These are phyloP conservation scores for Eimeria maxima DNA, from an alignment of 169 alveolate genomes.

Conservation along the genomic window DNA sequence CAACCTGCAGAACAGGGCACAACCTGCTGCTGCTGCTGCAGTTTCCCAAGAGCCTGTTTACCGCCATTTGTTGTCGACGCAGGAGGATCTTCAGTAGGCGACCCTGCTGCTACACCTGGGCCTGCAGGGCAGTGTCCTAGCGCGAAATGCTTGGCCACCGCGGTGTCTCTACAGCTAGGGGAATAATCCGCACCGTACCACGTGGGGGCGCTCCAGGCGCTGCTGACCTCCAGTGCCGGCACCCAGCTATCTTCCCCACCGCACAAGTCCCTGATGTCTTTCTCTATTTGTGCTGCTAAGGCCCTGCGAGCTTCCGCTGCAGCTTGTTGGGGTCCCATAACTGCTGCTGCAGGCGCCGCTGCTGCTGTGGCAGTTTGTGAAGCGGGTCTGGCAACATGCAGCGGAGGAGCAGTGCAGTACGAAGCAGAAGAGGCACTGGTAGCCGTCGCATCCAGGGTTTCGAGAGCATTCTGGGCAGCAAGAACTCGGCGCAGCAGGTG, in stretches of 20 bases:
- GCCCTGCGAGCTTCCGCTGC: conserved; percentile 20
- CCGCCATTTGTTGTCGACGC: background rate
- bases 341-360: conserved; percentile 6
- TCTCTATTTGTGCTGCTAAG: background rate
- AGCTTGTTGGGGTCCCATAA: background rate
- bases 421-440: conserved; percentile 20
- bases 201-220: conserved; percentile 39
- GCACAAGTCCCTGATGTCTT: background rate
- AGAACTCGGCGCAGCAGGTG: conserved; percentile 46
- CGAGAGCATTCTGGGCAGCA: conserved; percentile 18
- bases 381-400: background rate
- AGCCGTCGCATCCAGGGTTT: conserved; percentile 26
- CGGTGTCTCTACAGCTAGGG: background rate
- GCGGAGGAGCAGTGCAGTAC: background rate
- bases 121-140: conserved; percentile 14
- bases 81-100: background rate
- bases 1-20: conserved; percentile 51
- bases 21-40: too few relatives aligned
- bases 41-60: background rate
- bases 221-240: conserved; percentile 26
- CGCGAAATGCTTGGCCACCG: conserved; percentile 4
- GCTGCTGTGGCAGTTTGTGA: background rate
- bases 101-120: background rate
- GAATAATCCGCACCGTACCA: conserved; percentile 42
- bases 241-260: conserved; percentile 20